Evolutionary conservation across 2,329 filamentous ascomycete species (phyloP).

Genomic region (Penicillium sp.): DNA sequence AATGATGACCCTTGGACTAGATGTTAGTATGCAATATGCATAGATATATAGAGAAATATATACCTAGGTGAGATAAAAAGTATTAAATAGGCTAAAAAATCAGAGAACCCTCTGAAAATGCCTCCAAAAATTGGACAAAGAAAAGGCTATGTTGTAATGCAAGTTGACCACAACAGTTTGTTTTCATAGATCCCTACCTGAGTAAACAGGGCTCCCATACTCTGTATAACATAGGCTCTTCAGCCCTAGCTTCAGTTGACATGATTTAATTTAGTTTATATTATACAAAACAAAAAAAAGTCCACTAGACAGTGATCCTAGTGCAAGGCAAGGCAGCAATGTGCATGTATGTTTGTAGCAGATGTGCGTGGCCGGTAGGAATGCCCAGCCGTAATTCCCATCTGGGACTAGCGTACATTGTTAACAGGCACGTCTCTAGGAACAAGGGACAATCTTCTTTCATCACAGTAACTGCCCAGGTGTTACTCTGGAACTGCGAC

Average conservation of each 20-base stretch:
- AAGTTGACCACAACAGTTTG: too few species aligned
- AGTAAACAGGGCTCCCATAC: too few species aligned
- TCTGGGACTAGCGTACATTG: constrained; percentile 5
- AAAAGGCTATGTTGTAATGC: too few species aligned
- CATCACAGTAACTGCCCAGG: neutral
- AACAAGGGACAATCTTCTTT: constrained; percentile 6
- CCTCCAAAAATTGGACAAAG: too few species aligned
- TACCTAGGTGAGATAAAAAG: too few species aligned
- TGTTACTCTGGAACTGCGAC: neutral
- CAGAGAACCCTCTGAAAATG: too few species aligned
- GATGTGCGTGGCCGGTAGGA: neutral
- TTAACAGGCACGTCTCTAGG: neutral
- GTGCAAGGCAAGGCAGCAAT: neutral
- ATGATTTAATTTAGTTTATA: neutral
- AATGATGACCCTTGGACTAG: too few species aligned
- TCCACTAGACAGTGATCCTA: neutral
- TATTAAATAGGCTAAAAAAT: too few species aligned
- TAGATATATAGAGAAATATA: too few species aligned
- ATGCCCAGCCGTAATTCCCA: neutral
- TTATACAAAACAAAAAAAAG: neutral
- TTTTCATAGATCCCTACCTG: too few species aligned
- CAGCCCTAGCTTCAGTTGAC: neutral
- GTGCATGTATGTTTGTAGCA: neutral
- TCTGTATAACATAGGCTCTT: too few species aligned
- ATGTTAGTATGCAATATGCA: too few species aligned